A percentile compares a stretch with the other conserved stretches of the same genome.
phyloP scores from a whole-genome alignment of 1,284 basidiomycete genomes.

The Papiliotrema terrestris region DNA sequence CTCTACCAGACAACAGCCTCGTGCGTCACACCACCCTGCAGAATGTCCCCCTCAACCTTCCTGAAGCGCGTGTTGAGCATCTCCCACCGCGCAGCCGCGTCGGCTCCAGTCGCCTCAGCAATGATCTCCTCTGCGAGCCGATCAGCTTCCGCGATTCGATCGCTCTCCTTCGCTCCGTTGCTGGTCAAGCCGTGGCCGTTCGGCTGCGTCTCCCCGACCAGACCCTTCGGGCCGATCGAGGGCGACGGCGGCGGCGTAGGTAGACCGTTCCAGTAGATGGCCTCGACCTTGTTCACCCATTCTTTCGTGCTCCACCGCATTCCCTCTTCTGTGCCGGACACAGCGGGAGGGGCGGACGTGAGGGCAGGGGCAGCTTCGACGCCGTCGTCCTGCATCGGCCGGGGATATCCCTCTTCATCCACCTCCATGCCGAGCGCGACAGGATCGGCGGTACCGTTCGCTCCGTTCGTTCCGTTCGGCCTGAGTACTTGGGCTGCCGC shows the following conservation, averaged over 20 bases:
- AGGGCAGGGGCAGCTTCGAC: constrained; percentile 20
- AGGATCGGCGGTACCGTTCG: neutral
- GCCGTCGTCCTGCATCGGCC: constrained; percentile 55
- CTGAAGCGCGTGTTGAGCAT: constrained; percentile 78
- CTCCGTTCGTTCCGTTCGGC: neutral
- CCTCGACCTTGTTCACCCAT: constrained; percentile 74
- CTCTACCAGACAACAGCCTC: constrained; percentile 77
- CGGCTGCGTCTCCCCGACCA: neutral
- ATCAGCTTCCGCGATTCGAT: constrained; percentile 45
- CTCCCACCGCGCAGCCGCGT: constrained; percentile 50
- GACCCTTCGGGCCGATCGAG: constrained; percentile 3
- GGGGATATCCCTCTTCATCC: constrained; percentile 64
- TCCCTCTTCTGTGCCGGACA: constrained; percentile 47
- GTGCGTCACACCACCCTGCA: constrained; percentile 52
- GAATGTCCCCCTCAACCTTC: constrained; percentile 81
- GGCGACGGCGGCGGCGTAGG: constrained; percentile 58
- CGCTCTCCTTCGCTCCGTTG: constrained; percentile 1
- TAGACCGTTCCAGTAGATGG: constrained; percentile 64
- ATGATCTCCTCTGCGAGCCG: constrained; percentile 53
- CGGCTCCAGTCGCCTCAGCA: constrained; percentile 49
- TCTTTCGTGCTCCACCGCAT: constrained; percentile 56
- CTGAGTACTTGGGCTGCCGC: constrained; percentile 6
- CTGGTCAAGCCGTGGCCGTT: constrained; percentile 4
- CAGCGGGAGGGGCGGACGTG: constrained; percentile 17
- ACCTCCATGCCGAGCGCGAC: constrained; percentile 13